These are phyloP conservation scores for Penicillium occitanis DNA, from an alignment of 2,329 filamentous ascomycete genomes.

Conservation along the genomic window DNA sequence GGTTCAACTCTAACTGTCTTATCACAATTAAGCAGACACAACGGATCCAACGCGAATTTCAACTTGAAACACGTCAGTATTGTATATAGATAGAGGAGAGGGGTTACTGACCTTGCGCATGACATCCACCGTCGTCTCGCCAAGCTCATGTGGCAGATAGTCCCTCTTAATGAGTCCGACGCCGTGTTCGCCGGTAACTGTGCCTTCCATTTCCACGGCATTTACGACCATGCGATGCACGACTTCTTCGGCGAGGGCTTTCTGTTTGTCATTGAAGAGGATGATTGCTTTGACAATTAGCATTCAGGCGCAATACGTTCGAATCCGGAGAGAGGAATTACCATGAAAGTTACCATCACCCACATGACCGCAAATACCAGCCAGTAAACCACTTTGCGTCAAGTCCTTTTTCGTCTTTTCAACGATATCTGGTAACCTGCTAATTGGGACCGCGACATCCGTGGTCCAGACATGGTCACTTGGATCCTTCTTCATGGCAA, in stretches of 20 bases:
- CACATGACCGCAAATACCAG: slow-evolving; percentile 69
- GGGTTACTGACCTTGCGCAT: slow-evolving; percentile 59
- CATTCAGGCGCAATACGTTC: slow-evolving; percentile 9
- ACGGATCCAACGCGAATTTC: slow-evolving; percentile 65
- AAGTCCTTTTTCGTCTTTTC: slow-evolving; percentile 68
- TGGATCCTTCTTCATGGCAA: slow-evolving; percentile 61
- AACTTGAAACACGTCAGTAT: slow-evolving; percentile 42
- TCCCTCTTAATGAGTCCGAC: slow-evolving; percentile 70
- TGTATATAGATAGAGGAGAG: slow-evolving; percentile 1
- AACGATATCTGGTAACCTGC: slow-evolving; percentile 68
- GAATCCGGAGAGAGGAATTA: too few species aligned
- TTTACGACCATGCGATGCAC: slow-evolving; percentile 70
- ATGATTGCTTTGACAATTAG: slow-evolving; percentile 53
- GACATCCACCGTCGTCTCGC: slow-evolving; percentile 59
- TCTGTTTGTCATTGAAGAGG: slow-evolving; percentile 60
- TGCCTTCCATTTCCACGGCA: slow-evolving; percentile 69
- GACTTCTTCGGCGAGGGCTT: slow-evolving; percentile 55
- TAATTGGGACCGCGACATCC: slow-evolving; percentile 76
- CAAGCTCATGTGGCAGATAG: slow-evolving; percentile 62
- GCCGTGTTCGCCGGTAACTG: slow-evolving; percentile 70
- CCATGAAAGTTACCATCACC: slow-evolving; percentile 74
- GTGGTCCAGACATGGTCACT: slow-evolving; percentile 72
- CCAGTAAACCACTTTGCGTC: slow-evolving; percentile 60
- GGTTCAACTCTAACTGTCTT: slow-evolving; percentile 60
- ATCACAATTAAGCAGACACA: slow-evolving; percentile 65